A percentile compares a stretch with the other conserved stretches of the same genome.
phyloP scores from a whole-genome alignment of 305 asterid species.

The Fraxinus albicans region DNA sequence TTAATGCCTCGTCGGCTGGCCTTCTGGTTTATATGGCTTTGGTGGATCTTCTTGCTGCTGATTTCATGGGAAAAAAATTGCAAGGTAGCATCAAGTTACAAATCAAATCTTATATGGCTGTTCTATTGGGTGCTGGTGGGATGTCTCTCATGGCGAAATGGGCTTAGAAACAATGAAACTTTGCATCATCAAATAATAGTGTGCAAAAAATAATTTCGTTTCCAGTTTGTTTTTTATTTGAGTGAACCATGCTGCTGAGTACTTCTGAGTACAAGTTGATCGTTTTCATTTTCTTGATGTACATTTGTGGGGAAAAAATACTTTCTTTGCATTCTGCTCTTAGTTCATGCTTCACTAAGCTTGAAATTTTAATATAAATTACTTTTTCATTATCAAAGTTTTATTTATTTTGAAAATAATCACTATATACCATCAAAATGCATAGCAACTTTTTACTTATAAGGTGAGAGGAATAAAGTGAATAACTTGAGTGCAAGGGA shows the following conservation, averaged over 20 bases:
- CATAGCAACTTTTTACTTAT: too few species aligned
- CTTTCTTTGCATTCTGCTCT: background rate
- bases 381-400: background rate
- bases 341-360: background rate
- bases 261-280: background rate
- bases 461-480: too few species aligned
- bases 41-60: slow-evolving; percentile 13
- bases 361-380: background rate
- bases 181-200: background rate
- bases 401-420: too few species aligned
- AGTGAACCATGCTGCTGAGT: background rate
- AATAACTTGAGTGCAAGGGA: too few species aligned
- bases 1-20: slow-evolving; percentile 19
- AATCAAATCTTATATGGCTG: slow-evolving; percentile 4
- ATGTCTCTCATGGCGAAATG: slow-evolving; percentile 21
- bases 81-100: slow-evolving; percentile 14
- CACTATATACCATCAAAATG: too few species aligned
- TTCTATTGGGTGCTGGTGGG: slow-evolving; percentile 8
- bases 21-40: slow-evolving; percentile 17
- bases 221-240: background rate
- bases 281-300: background rate
- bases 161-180: background rate
- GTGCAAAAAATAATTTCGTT: background rate
- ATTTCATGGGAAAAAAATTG: slow-evolving; percentile 11
- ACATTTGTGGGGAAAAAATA: background rate